A percentile compares a stretch with the other conserved stretches of the same genome.
phyloP scores from a whole-genome alignment of 2,329 filamentous ascomycete genomes.

The Colletotrichum abscissum region DNA sequence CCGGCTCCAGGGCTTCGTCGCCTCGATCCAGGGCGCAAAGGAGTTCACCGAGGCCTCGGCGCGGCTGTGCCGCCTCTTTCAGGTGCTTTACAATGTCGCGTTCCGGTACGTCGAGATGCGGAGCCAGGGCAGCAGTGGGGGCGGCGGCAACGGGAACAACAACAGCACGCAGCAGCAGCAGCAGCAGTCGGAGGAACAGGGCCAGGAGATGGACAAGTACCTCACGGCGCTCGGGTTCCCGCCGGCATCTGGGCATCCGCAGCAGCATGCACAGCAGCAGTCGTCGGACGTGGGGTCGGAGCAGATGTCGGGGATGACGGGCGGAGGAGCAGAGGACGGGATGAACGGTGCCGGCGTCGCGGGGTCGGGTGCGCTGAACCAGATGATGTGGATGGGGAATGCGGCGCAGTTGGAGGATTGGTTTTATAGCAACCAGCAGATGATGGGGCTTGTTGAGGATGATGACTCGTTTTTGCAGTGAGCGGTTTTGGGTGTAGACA shows the following conservation, averaged over 20 bases:
- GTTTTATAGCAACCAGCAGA: constrained; percentile 52
- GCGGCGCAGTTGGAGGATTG: constrained; percentile 50
- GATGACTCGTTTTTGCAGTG: constrained; percentile 7
- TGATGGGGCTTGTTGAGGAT: constrained; percentile 49
- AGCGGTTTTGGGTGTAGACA: not conserved
- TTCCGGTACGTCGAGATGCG: constrained; percentile 69
- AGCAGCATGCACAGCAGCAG: no score
- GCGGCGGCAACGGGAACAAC: no score
- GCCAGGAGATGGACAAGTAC: constrained; percentile 60
- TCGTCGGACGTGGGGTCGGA: constrained; percentile 5
- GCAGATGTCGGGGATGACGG: not conserved
- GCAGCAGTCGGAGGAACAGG: constrained; percentile 43
- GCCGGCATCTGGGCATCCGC: constrained; percentile 21
- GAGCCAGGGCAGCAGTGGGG: no score
- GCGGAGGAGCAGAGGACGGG: not conserved
- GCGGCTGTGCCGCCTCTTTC: constrained; percentile 67
- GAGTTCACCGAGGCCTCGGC: constrained; percentile 59
- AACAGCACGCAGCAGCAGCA: constrained; percentile 33
- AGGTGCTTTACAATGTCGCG: constrained; percentile 68
- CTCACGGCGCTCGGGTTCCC: constrained; percentile 62
- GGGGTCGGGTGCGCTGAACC: constrained; percentile 37
- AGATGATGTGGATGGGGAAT: constrained; percentile 50
- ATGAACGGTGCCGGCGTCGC: not conserved
- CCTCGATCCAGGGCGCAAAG: constrained; percentile 61
- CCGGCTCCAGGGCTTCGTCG: constrained; percentile 62